Percentiles rank a stretch among this genome's conserved stretches.
Conservation (phyloP, 1,139 yeast genomes). For the Nakaseomyces nivariensis region DNA sequence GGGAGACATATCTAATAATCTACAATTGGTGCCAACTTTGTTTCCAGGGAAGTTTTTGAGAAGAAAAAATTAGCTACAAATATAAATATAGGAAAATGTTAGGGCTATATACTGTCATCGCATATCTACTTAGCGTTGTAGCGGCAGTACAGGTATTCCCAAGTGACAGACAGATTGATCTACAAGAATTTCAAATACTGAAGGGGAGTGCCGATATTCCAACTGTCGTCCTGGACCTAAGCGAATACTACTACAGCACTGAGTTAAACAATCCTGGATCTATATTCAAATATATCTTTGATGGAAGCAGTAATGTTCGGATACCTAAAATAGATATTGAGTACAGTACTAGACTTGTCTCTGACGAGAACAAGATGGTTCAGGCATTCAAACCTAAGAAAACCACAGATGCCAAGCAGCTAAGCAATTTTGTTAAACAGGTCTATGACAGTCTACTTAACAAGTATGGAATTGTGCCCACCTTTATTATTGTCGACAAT, state of each 20-base stretch:
- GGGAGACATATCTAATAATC: too few species aligned
- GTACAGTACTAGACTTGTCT: neutral
- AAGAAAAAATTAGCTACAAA: too few species aligned
- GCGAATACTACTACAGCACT: neutral
- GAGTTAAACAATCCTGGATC: neutral
- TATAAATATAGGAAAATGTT: neutral
- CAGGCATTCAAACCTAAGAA: neutral
- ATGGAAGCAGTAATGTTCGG: neutral
- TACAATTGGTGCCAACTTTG: too few species aligned
- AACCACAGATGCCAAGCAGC: neutral
- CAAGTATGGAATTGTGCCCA: neutral
- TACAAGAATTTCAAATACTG: neutral
- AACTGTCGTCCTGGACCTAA: neutral
- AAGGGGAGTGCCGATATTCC: neutral
- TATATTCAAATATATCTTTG: neutral
- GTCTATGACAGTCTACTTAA: neutral
- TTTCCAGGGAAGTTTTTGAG: too few species aligned
- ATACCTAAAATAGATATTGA: neutral
- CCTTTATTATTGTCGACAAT: neutral
- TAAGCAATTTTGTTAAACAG: neutral
- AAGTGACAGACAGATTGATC: neutral
- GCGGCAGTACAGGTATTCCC: neutral
- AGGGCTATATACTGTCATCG: neutral
- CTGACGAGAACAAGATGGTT: neutral
- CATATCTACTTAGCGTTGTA: neutral